Evolutionary conservation across 768 basidiomycete genomes (phyloP).

Genomic region (Rhizopogon vinicolor): DNA sequence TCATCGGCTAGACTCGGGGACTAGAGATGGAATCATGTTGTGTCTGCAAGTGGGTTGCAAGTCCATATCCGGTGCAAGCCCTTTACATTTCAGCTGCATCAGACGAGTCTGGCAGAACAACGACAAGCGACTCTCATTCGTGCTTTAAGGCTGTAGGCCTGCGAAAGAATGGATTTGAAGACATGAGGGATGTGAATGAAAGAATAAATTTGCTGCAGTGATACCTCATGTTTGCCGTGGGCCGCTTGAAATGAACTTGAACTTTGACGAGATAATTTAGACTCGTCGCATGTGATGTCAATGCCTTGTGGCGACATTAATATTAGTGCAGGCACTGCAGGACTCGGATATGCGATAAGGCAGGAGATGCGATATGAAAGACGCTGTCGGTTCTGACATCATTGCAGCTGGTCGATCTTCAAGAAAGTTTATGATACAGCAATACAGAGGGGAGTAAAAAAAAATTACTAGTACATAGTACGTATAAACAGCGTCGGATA

Average conservation of each 20-base stretch:
- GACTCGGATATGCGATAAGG: neutral
- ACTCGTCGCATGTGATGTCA: too few relatives aligned
- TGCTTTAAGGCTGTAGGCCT: neutral
- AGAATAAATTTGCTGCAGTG: neutral
- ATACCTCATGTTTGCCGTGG: neutral
- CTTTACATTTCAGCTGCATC: neutral
- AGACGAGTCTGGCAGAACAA: neutral
- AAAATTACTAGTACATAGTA: constrained; percentile 10
- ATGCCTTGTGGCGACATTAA: neutral
- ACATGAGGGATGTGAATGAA: neutral
- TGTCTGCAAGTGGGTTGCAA: neutral
- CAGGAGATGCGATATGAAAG: neutral
- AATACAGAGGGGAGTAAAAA: constrained; percentile 1
- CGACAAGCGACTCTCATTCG: too few relatives aligned
- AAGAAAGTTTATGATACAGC: neutral
- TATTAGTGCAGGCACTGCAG: neutral
- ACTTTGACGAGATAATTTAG: neutral
- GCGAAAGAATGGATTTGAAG: neutral
- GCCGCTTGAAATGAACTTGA: neutral
- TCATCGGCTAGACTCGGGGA: neutral
- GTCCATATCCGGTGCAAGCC: neutral
- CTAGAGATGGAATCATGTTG: too few relatives aligned
- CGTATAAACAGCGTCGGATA: constrained; percentile 16
- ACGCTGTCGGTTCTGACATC: too few relatives aligned
- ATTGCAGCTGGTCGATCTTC: neutral